Base-by-base conservation (phyloP, 2,329 filamentous ascomycete species). In the Thelonectria olida region DNA sequence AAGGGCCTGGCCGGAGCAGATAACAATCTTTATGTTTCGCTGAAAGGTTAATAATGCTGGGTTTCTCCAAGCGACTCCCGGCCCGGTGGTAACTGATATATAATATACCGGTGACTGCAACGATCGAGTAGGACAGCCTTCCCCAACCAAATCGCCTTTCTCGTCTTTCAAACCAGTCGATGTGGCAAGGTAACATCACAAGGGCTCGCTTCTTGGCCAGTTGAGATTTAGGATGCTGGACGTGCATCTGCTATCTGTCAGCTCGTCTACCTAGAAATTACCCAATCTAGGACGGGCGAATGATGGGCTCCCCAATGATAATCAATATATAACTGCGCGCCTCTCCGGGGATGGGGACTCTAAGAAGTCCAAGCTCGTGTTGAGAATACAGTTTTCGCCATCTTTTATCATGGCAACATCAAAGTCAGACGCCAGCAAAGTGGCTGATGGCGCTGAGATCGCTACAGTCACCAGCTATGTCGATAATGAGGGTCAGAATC, bases 291-390 rank as follows among this genome's bases (percentile, higher is more conserved):
- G 36, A 38, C 19, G 25, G 41, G 28, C 44, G 42, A 54, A 59
- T 54, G 25, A 23, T n/a, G 48, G 41, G 41, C 34, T 47, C 8
- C 28, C 34, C 23, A 59, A 54, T 54, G 25, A 19, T 59, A 48
- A 59, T 34, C 28, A 28, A 41, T 54, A 54, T 59, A 59, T 53
- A 41, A 47, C 39, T 49, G 42, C 39, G 27, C 45, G 49, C 50
- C 42, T 41, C 51, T 58, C 15, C 28, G 23, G 31, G 20, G 38
- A 52, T 44, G 28, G 42, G 22, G 23, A 28, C 27, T 28, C 27
- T 28, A 10, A 6, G 10, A 28, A 28, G 27, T 6, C 27, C 27
- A 28, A 28, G 27, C 34, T 38, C 6, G 34, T 38, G n/a, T 38
- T n/a, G n/a, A 5, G 5, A 38, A 38, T 6, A 38, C 8, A 5